phyloP scores from a whole-genome alignment of 2,329 filamentous ascomycete genomes.

The Monosporascus sp. region DNA sequence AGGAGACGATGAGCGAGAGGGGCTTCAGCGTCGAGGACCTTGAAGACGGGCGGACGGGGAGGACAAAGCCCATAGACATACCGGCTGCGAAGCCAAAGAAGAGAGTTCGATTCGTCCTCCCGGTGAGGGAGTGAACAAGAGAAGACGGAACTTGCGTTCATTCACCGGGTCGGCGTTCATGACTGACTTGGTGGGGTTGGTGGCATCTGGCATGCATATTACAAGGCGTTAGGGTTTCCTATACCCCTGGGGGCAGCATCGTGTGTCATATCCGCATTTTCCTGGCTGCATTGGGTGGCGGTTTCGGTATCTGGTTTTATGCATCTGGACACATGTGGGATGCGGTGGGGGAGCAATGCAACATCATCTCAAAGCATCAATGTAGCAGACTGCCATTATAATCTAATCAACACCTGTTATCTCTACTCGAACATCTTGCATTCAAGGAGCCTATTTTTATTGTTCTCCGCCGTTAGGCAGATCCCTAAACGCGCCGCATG shows the following conservation, averaged over 20 bases:
- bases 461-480: too few relatives aligned
- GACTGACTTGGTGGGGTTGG: neutral
- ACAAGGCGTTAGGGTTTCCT: neutral
- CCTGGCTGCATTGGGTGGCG: neutral
- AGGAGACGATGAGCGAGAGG: constrained; percentile 43
- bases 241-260: too few relatives aligned
- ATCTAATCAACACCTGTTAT: too few relatives aligned
- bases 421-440: too few relatives aligned
- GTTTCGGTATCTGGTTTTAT: neutral
- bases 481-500: too few relatives aligned
- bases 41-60: constrained; percentile 16
- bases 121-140: constrained; percentile 30
- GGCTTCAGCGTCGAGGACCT: constrained; percentile 29
- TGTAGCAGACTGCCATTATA: too few relatives aligned
- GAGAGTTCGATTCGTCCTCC: constrained; percentile 51
- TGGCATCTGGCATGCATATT: neutral
- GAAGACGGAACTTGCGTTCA: neutral
- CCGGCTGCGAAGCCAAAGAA: constrained; percentile 47
- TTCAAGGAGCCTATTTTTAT: too few relatives aligned
- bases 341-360: too few relatives aligned
- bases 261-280: constrained; percentile 1
- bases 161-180: too few relatives aligned
- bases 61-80: constrained; percentile 32
- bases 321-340: neutral
- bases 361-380: too few relatives aligned